Evolutionary conservation across 2,329 filamentous ascomycete species (phyloP), one percentile per base, ranked within the genome.

Genomic region (Phyllosticta paracitricarpa): DNA sequence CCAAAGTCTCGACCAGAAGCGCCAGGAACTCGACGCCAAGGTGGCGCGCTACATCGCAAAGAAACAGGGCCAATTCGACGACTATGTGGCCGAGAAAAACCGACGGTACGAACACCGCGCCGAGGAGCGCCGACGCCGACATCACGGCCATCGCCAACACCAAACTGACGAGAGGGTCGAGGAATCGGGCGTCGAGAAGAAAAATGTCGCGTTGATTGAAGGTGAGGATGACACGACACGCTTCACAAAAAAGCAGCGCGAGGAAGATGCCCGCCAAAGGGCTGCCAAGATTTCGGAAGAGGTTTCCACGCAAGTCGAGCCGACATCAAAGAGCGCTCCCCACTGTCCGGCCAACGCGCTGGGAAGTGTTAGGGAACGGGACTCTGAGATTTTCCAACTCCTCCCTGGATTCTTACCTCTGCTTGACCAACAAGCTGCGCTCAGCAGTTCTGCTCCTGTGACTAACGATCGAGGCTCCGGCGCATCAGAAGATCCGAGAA

Each of bases 21-120:
- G 60, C 33, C 56, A 55, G 51, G 60, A 62, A 28, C 60, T 62
- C 56, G 60, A 62, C 60, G 60, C 60, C 30, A 62, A 62, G 52
- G 56, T 62, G 30, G 51, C 51, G 25, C 60, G 60, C 51, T 62
- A 62, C 56, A 62, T 62, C 19, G 51, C 52, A n/a, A 62, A 62
- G 56, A 62, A 62, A 55, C 60, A 62, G 60, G 60, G 56, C 56
- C 60, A 62, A 58, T 62, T 58, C 33, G 55, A 62, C 56, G 60
- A 62, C 52, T 62, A 53, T 25, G 60, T 62, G n/a, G 56, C 52
- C 51, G 60, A 62, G 8, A 62, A 62, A 56, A 24, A 56, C 60
- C 52, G 52, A 14, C 51, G 60, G 10, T 62, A 62, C 52, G 60
- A 62, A 33, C 35, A 54, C 55, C 56, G 60, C 28, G 17, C 56